Base-by-base conservation (phyloP, 805 yeast genomes). In the Metschnikowia shivogae region DNA sequence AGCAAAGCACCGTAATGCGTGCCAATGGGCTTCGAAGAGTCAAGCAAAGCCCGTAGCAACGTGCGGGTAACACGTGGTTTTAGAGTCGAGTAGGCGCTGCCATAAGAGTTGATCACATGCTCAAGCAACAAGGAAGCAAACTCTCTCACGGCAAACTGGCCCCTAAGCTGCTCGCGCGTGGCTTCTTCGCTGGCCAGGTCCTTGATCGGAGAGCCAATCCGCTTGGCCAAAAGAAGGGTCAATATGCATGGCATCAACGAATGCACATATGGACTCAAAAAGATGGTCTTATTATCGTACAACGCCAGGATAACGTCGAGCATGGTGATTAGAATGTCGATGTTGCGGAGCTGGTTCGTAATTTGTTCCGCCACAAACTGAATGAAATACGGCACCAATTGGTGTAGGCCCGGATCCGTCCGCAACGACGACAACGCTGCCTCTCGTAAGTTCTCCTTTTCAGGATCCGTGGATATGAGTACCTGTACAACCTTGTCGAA, bases 351-450 rank as follows among this genome's bases (percentile, higher is more conserved):
- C 58, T 89, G 92, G 60, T 88, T 84, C 0, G 98, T 88, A 45
- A 93, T 81, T 55, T 95, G 96, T 60, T 93, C 99, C 6, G 97
- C 95, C 30, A 89, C 88, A 60, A 93, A 90, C 61, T 93, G 98
- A 41, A 93, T 90, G 57, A 93, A 87, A 62, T 93, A 93, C 2
- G 99, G 99, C 5, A 95, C 93, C 40, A 93, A 68, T 65, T 93
- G 99, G 69, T 93, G 99, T 46, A 93, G 69, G 29, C 99, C 99
- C 2, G 97, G 96, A 61, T 93, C 99, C 27, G 86, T 82, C 47
- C 86, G 80, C 48, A 93, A 70, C 7, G 96, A 86, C 26, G 84
- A 82, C 44, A 93, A 72, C 1, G 97, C 97, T 0, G 97, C 93
- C 32, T 78, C 76, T 52, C 78, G 81, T 60, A 88, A 68, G 34